Evolutionary conservation across 2,329 filamentous ascomycete genomes (phyloP), one percentile per base, ranked within the genome.

Genomic region (Paracoccidioides brasiliensis): DNA sequence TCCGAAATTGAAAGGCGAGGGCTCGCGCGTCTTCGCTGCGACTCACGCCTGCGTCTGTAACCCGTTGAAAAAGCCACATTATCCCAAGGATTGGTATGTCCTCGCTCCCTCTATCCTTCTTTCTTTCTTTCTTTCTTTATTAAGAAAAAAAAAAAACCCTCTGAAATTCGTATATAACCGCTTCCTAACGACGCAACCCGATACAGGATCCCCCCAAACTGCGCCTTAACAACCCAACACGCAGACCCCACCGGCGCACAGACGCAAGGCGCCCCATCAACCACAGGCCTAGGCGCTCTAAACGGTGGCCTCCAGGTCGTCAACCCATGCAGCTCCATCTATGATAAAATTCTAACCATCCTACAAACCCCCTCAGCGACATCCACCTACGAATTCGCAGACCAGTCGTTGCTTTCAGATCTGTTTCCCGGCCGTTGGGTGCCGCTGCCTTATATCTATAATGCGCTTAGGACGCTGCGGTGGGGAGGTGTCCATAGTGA

Each of bases 21-120:
- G 85, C 28, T 67, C 77, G 46, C 77, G 80, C 46, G 86, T 95
- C 38, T 91, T 95, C 70, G 89, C 88, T 1, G 88, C 88, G 4
- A 82, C 83, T 60, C 88, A 91, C 71, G 89, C 89, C 4, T 94
- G 89, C 70, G 83, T 89, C 15, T 94, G 89, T 74, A 94, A 94
- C 71, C 88, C 89, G 28, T 73, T 90, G 61, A 78, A 81, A 63
- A 89, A 88, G 69, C 66, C 80, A 35, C 87, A 94, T 72, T 95
- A 95, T 70, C 89, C 89, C 0, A 70, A 73, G 51, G 73, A 88
- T 67, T 95, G 87, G 82, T 81, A 72, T 53, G 71, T 58, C 22
- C 30, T 6, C 14, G 9, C 40, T 10, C 14, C 33, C 9, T 12
- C 22, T 28, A 10, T n/a, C 42, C 5, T 9, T 9, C 4, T 5